These are phyloP conservation scores for Amorphotheca resinae DNA, from an alignment of 495 filamentous ascomycete genomes.

Conservation along the genomic window DNA sequence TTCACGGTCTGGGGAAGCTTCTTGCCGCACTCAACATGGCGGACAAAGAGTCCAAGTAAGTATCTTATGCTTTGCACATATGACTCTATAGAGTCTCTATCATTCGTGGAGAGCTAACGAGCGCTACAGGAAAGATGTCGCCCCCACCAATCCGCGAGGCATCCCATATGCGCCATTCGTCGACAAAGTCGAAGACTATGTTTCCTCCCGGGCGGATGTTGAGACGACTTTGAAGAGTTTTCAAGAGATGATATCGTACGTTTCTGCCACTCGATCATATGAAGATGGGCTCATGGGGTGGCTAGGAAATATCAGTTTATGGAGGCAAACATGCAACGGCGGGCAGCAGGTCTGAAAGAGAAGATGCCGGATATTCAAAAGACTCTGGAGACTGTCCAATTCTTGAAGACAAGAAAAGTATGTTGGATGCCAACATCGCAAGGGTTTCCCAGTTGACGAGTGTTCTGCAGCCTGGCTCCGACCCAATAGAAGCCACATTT, in stretches of 20 bases:
- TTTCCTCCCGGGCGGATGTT: constrained; percentile 73
- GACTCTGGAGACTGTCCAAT: constrained; percentile 87
- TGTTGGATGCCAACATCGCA: neutral
- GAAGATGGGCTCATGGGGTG: constrained; percentile 7
- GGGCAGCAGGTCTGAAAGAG: constrained; percentile 72
- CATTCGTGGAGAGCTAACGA: constrained; percentile 3
- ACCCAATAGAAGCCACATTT: constrained; percentile 80
- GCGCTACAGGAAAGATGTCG: constrained; percentile 34
- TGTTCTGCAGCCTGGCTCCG: constrained; percentile 28
- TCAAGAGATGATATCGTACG: constrained; percentile 89
- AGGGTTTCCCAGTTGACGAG: constrained; percentile 4
- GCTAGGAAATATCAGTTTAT: constrained; percentile 96
- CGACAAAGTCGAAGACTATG: constrained; percentile 92
- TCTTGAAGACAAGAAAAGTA: constrained; percentile 61
- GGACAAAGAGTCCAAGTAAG: constrained; percentile 15
- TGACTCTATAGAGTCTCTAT: neutral
- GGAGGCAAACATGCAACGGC: constrained; percentile 81
- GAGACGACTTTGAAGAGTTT: constrained; percentile 83
- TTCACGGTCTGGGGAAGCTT: neutral
- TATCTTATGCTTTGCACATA: neutral
- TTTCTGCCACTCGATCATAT: neutral
- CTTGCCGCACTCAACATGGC: constrained; percentile 11
- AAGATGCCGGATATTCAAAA: constrained; percentile 97
- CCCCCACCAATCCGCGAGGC: constrained; percentile 74
- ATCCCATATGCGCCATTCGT: constrained; percentile 94